Evolutionary conservation across 2,329 filamentous ascomycete genomes (phyloP).

Genomic region (Dactylonectria estremocensis): DNA sequence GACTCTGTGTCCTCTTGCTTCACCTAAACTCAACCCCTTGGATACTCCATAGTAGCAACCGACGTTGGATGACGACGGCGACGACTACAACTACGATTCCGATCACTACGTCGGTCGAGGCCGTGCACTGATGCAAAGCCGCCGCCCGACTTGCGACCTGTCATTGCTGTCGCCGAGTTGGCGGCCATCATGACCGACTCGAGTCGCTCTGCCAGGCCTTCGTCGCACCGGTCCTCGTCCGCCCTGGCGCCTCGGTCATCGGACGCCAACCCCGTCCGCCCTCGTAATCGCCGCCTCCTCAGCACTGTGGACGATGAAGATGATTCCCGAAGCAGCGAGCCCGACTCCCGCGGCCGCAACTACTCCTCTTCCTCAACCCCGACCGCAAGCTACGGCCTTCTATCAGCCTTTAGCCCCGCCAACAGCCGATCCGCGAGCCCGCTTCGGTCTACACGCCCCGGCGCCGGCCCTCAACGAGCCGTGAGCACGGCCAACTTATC

Average conservation of each 20-base stretch:
- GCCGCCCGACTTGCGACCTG: conserved; percentile 47
- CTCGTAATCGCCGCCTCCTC: conserved; percentile 66
- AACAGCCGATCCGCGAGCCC: conserved; percentile 65
- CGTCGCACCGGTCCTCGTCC: conserved; percentile 63
- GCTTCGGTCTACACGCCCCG: conserved; percentile 60
- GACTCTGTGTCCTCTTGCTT: conserved; percentile 36
- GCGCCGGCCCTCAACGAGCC: conserved; percentile 45
- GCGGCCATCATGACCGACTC: conserved; percentile 57
- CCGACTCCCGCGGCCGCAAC: conserved; percentile 41
- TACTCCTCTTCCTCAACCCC: conserved; percentile 46
- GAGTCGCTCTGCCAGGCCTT: conserved; percentile 48
- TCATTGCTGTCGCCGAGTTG: conserved; percentile 51
- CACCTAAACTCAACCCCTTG: conserved; percentile 28
- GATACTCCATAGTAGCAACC: conserved; percentile 28
- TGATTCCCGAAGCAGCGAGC: conserved; percentile 41
- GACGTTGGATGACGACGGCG: conserved; percentile 41
- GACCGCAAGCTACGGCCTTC: conserved; percentile 53
- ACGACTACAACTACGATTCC: conserved; percentile 29
- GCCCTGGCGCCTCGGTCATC: conserved; percentile 60
- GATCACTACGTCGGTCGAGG: conserved; percentile 30
- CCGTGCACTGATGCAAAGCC: conserved; percentile 54
- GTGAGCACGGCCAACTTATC: conserved; percentile 56
- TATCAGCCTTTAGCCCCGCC: conserved; percentile 54
- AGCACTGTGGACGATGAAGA: conserved; percentile 50
- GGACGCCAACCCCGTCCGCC: conserved; percentile 59